A percentile compares a stretch with the other conserved stretches of the same genome.
phyloP scores from a whole-genome alignment of 2,329 filamentous ascomycete species.

The Fusarium sterilihyphosum region DNA sequence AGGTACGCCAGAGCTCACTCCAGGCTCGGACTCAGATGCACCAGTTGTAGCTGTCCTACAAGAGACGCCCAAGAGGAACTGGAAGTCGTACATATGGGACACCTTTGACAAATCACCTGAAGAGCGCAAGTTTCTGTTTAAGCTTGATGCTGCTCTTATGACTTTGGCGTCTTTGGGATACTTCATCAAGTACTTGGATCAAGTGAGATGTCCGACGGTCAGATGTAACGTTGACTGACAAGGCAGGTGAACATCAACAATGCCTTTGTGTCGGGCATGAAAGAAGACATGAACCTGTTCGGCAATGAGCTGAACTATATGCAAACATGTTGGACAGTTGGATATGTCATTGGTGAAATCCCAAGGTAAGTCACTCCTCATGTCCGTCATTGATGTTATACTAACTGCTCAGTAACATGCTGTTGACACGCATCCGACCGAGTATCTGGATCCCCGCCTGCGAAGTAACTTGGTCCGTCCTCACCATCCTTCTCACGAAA shows the following conservation, averaged over 20 bases:
- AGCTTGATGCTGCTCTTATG: slow-evolving; percentile 54
- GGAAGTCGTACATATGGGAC: slow-evolving; percentile 61
- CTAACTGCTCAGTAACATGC: slow-evolving; percentile 42
- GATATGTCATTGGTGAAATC: slow-evolving; percentile 63
- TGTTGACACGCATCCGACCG: slow-evolving; percentile 52
- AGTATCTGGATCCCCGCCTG: slow-evolving; percentile 54
- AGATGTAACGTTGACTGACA: accelerated
- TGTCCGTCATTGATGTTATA: too few species aligned
- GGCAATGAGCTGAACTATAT: slow-evolving; percentile 60
- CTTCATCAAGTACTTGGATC: slow-evolving; percentile 53
- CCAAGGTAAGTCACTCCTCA: too few species aligned
- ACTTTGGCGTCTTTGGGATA: slow-evolving; percentile 50
- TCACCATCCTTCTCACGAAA: slow-evolving; percentile 43
- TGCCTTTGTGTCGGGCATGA: slow-evolving; percentile 53
- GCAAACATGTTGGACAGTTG: slow-evolving; percentile 65
- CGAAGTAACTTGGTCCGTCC: slow-evolving; percentile 44
- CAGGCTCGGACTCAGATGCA: slow-evolving; percentile 1
- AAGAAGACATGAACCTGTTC: slow-evolving; percentile 62
- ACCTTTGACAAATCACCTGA: slow-evolving; percentile 56
- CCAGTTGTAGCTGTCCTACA: not conserved
- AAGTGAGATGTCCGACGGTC: too few species aligned
- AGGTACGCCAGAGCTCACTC: accelerated
- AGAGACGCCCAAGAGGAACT: slow-evolving; percentile 37
- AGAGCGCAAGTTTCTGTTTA: slow-evolving; percentile 55
- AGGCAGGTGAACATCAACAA: slow-evolving; percentile 40